Percentiles rank a stretch among this genome's conserved stretches.
Conservation (phyloP, 441 rosid genomes). For the Gossypium gossypioides region DNA sequence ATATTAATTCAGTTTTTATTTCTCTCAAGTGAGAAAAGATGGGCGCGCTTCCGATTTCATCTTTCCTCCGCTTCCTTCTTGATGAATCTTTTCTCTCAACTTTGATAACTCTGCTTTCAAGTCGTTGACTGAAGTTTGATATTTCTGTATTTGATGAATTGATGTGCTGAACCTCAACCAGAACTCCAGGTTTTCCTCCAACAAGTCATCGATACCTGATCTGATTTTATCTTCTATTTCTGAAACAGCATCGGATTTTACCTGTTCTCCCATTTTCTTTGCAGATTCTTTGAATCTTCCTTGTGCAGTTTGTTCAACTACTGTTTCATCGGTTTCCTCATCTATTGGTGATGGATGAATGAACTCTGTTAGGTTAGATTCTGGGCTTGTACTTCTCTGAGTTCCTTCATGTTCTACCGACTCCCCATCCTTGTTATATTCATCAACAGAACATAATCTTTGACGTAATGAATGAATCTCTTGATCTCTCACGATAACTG, state of each 20-base stretch:
- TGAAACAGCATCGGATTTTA: slow-evolving; percentile 18
- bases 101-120: slow-evolving; percentile 47
- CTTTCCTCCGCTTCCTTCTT: slow-evolving; percentile 20
- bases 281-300: slow-evolving; percentile 8
- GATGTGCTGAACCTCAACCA: slow-evolving; percentile 90
- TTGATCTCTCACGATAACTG: slow-evolving; percentile 41
- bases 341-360: slow-evolving; percentile 24
- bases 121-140: slow-evolving; percentile 54
- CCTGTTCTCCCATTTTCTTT: slow-evolving; percentile 17
- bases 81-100: slow-evolving; percentile 22
- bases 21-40: slow-evolving; percentile 67
- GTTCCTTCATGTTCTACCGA: slow-evolving; percentile 25
- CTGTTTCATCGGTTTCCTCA: slow-evolving; percentile 13
- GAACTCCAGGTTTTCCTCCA: slow-evolving; percentile 88
- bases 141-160: slow-evolving; percentile 66
- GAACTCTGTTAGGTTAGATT: slow-evolving; percentile 26
- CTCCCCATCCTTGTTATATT: slow-evolving; percentile 15
- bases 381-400: slow-evolving; percentile 16
- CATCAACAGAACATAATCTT: slow-evolving; percentile 25
- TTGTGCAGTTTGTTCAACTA: not conserved
- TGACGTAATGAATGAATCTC: slow-evolving; percentile 40
- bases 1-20: slow-evolving; percentile 56
- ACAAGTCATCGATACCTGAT: slow-evolving; percentile 48
- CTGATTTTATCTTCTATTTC: slow-evolving; percentile 60
- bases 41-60: slow-evolving; percentile 40